Evolutionary conservation across 2,329 filamentous ascomycete genomes (phyloP).

Genomic region (Cyclaneusma minus): DNA sequence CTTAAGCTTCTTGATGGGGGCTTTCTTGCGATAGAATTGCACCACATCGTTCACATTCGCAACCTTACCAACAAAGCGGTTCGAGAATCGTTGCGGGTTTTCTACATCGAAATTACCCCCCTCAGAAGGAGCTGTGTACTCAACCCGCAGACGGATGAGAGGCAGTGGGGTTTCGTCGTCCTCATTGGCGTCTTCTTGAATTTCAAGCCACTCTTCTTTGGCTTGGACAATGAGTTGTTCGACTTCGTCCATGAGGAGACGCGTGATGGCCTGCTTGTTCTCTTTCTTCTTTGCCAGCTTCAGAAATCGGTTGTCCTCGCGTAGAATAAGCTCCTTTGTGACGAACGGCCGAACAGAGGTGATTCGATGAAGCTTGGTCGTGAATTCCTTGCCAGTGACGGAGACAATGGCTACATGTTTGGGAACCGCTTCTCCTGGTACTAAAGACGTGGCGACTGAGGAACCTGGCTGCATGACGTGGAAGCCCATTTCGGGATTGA

Average conservation of each 20-base stretch:
- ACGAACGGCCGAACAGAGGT: slow-evolving; percentile 86
- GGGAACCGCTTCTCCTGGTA: slow-evolving; percentile 74
- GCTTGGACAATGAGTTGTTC: slow-evolving; percentile 81
- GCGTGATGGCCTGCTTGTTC: slow-evolving; percentile 67
- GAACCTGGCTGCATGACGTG: slow-evolving; percentile 96
- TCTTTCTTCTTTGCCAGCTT: slow-evolving; percentile 67
- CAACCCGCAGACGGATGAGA: slow-evolving; percentile 77
- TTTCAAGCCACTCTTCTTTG: slow-evolving; percentile 60
- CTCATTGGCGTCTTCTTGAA: slow-evolving; percentile 49
- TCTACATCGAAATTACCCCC: slow-evolving; percentile 80
- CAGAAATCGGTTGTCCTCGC: slow-evolving; percentile 61
- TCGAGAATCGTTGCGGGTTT: slow-evolving; percentile 92
- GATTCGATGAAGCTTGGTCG: slow-evolving; percentile 63
- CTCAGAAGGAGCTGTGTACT: slow-evolving; percentile 74
- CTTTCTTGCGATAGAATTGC: slow-evolving; percentile 83
- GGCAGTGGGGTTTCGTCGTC: slow-evolving; percentile 57
- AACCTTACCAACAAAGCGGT: slow-evolving; percentile 76
- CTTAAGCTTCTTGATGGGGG: slow-evolving; percentile 28
- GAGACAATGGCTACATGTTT: slow-evolving; percentile 84
- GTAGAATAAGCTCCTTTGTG: slow-evolving; percentile 65
- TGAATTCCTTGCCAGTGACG: slow-evolving; percentile 70
- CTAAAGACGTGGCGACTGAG: slow-evolving; percentile 83
- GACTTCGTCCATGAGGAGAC: slow-evolving; percentile 61
- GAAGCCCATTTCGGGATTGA: slow-evolving; percentile 80
- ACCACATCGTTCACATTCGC: slow-evolving; percentile 92